Base-by-base conservation (phyloP, 2,329 filamentous ascomycete species). In the Hirsutella thompsonii region DNA sequence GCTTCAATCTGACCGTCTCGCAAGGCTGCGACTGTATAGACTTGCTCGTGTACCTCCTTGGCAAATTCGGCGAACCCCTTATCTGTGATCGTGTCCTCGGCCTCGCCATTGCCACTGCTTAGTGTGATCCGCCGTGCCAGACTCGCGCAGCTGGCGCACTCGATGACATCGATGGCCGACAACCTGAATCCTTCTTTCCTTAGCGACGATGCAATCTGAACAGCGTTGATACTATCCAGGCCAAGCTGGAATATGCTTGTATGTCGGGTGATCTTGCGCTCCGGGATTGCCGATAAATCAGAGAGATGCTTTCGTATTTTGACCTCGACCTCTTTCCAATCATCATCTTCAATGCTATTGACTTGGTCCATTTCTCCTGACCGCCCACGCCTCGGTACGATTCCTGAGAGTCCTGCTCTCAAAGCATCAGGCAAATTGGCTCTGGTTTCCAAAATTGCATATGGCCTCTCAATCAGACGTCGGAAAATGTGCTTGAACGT, bases 161-260 rank as follows among this genome's bases (percentile, higher is more conserved):
- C 79, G 41, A 95, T 72, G 13, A 95, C 77, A 55, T 94, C 84
- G 1, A 77, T 73, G 0, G 83, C 79, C 1, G 77, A 76, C 0
- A 88, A 59, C 1, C 57, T 52, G 32, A 78, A 63, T 0, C 78
- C 79, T 16, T 69, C 52, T 32, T 68, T 72, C 16, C 81, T 76
- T 14, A 95, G 64, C 20, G 70, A 63, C 1, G 76, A 70, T 1
- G 87, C 84, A 9, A 94, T 68, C 52, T 94, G 88, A 5, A 81
- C 72, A 1, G 87, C 84, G 45, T 83, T 89, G 52, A 96, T 92
- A 55, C 89, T 95, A 59, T 95, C 89, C 3, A 95, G 65, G 0
- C 90, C 90, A n/a, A 94, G 73, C 43, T 83, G 79, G 51, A 90
- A 94, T 38, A 96, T 86, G 0, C 84, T 87, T 0, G 78, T 86